A percentile compares a stretch with the other conserved stretches of the same genome.
Evolutionary conservation across 345 rosid genomes (phyloP).

Genomic region (Conringia planisiliqua): DNA sequence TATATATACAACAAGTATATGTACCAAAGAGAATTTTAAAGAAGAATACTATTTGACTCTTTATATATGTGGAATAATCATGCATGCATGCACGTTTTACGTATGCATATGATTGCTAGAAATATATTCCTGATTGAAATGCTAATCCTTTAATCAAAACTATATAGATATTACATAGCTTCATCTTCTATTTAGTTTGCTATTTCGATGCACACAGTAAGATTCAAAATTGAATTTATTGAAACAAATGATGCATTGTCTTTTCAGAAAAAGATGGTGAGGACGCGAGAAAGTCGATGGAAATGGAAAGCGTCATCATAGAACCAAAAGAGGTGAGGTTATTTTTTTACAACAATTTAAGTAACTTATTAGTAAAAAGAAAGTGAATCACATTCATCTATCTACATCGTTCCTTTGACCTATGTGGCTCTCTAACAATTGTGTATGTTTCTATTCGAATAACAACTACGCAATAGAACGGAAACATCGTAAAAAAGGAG

Average conservation of each 20-base stretch:
- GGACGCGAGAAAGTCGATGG: slow-evolving; percentile 19
- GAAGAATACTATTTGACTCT: background rate
- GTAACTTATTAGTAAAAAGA: background rate
- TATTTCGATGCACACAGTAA: background rate
- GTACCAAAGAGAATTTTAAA: background rate
- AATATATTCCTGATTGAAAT: background rate
- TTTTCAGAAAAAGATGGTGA: slow-evolving; percentile 25
- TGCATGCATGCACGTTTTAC: background rate
- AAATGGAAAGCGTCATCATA: slow-evolving; percentile 20
- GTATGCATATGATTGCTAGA: background rate
- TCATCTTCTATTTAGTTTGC: background rate
- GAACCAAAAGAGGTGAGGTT: slow-evolving; percentile 27
- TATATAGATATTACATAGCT: background rate
- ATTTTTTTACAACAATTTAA: background rate
- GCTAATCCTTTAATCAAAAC: background rate
- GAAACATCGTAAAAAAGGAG: slow-evolving; percentile 4
- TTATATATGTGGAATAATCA: background rate
- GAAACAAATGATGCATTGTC: background rate
- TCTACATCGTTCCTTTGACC: background rate
- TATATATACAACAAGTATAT: background rate
- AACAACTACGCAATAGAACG: background rate
- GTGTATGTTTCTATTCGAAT: background rate
- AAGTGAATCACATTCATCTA: background rate
- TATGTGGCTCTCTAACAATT: background rate
- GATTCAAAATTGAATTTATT: background rate